These are phyloP conservation scores for Houttuynia cordata DNA, from an alignment of 164 flowering plant genomes.

Conservation along the genomic window DNA sequence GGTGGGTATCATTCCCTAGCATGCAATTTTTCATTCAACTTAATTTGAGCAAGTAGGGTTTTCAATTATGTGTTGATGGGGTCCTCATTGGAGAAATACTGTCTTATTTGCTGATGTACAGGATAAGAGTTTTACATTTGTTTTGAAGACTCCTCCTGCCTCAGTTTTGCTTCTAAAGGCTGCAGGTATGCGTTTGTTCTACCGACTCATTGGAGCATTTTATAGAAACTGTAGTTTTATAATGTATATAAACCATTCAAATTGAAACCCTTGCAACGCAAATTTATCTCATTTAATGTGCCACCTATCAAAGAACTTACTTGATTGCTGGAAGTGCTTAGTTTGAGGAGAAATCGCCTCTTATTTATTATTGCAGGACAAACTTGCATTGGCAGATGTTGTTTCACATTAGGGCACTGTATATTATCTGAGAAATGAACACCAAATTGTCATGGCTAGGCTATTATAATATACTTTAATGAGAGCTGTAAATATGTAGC, in stretches of 20 bases:
- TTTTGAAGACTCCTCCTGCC: slow-evolving; percentile 94
- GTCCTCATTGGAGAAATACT: not conserved
- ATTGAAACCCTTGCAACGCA: no score
- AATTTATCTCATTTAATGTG: no score
- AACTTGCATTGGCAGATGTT: no score
- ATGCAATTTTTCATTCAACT: no score
- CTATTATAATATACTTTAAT: no score
- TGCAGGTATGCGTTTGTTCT: slow-evolving; percentile 42
- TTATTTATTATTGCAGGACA: no score
- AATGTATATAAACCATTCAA: no score
- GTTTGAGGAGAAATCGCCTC: not conserved
- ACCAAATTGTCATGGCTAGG: no score
- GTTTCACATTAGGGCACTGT: not conserved
- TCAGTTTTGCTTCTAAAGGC: slow-evolving; percentile 91
- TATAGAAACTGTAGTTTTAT: no score
- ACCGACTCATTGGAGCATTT: no score
- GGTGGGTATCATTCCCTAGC: no score
- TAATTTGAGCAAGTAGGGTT: no score
- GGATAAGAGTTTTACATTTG: slow-evolving; percentile 94
- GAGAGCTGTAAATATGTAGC: not conserved
- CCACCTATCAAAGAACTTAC: not conserved
- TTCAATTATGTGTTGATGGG: not conserved
- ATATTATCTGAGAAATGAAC: not conserved
- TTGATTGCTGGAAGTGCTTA: not conserved
- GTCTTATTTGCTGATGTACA: slow-evolving; percentile 13